phyloP scores from a whole-genome alignment of 805 yeast genomes.

The Torulaspora quercuum region DNA sequence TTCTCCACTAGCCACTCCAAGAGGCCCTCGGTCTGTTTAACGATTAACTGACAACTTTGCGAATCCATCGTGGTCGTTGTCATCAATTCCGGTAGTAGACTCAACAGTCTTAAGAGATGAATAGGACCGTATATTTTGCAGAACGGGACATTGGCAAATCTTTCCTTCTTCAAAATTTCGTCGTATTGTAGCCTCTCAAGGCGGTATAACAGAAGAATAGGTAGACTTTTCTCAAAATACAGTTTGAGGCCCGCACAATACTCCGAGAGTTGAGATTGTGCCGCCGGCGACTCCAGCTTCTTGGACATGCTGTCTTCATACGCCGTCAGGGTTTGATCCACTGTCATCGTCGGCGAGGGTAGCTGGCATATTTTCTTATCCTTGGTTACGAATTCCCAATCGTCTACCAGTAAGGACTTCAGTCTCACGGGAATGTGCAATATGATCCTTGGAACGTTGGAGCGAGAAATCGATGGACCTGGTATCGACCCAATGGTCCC shows the following conservation, averaged over 20 bases:
- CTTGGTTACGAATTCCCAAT: slow-evolving; percentile 89
- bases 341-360: slow-evolving; percentile 53
- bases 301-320: slow-evolving; percentile 41
- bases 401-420: slow-evolving; percentile 75
- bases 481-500: slow-evolving; percentile 1
- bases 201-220: slow-evolving; percentile 30
- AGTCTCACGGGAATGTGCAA: slow-evolving; percentile 61
- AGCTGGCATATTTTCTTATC: slow-evolving; percentile 65
- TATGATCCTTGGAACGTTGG: slow-evolving; percentile 40
- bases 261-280: slow-evolving; percentile 57
- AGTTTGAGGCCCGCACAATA: slow-evolving; percentile 63
- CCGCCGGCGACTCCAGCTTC: slow-evolving; percentile 35
- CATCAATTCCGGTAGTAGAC: slow-evolving; percentile 78
- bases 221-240: slow-evolving; percentile 69
- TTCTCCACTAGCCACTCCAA: slow-evolving; percentile 29
- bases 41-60: slow-evolving; percentile 45
- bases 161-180: slow-evolving; percentile 19
- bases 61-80: slow-evolving; percentile 77
- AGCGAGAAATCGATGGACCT: slow-evolving; percentile 6
- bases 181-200: slow-evolving; percentile 33
- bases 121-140: slow-evolving; percentile 68
- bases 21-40: slow-evolving; percentile 29
- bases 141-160: slow-evolving; percentile 12
- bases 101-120: slow-evolving; percentile 73
- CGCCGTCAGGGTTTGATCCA: slow-evolving; percentile 50